Percentiles rank a stretch among this genome's conserved stretches.
These are phyloP conservation scores for Venturia oleaginea DNA, from an alignment of 2,329 filamentous ascomycete species.

Conservation along the genomic window DNA sequence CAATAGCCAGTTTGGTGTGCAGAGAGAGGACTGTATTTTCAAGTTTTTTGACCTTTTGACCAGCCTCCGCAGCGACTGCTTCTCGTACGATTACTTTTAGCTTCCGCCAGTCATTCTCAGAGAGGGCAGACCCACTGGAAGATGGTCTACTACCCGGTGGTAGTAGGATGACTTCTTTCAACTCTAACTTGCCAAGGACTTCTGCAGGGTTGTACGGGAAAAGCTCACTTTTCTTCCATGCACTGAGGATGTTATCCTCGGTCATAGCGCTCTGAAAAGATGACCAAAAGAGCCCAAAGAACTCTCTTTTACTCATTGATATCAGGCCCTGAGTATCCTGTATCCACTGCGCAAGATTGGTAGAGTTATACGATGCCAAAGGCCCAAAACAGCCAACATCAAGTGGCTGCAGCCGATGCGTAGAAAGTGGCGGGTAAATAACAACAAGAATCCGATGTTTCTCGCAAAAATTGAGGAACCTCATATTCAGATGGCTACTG, in stretches of 20 bases:
- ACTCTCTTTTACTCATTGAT: neutral
- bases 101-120: neutral
- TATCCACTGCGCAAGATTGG: neutral
- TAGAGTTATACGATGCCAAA: neutral
- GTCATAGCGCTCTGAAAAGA: neutral
- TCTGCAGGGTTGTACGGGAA: neutral
- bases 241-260: neutral
- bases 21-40: neutral
- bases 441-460: neutral
- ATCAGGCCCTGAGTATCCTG: neutral
- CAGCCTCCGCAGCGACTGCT: no score
- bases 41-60: neutral
- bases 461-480: neutral
- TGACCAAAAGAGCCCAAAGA: neutral
- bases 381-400: neutral
- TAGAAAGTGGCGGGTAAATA: neutral
- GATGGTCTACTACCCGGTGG: neutral
- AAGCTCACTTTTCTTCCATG: neutral
- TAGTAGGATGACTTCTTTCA: no score
- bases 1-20: neutral
- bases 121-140: neutral
- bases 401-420: neutral
- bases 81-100: neutral
- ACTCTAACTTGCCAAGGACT: neutral
- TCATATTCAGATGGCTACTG: neutral